Percentiles rank a stretch among this genome's conserved stretches.
phyloP scores from a whole-genome alignment of 345 rosid genomes.

The Eutrema heterophyllum region DNA sequence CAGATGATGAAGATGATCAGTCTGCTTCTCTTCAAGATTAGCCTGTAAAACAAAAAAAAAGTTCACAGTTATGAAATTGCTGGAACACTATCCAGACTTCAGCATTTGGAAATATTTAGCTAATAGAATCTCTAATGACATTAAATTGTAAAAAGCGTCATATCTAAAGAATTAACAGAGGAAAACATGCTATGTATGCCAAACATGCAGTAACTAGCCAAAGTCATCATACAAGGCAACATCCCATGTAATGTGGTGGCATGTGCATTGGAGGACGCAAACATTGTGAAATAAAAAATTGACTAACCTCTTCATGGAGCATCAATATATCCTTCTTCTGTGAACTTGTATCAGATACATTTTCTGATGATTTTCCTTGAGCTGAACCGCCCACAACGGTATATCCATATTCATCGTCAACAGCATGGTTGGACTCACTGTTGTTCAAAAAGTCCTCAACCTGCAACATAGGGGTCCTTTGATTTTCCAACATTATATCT shows the following conservation, averaged over 20 bases:
- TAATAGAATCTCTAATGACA: neutral
- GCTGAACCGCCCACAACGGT: conserved; percentile 26
- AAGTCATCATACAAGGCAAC: conserved; percentile 3
- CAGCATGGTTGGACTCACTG: conserved; percentile 28
- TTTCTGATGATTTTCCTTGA: conserved; percentile 19
- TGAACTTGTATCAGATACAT: conserved; percentile 7
- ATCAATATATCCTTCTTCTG: conserved; percentile 35
- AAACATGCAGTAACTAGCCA: neutral
- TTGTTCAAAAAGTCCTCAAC: conserved; percentile 33
- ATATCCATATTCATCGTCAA: conserved; percentile 35
- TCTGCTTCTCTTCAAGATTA: conserved; percentile 39
- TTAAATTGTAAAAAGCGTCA: neutral
- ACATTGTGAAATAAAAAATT: neutral
- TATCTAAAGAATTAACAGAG: neutral
- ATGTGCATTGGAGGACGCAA: neutral
- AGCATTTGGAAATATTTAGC: neutral
- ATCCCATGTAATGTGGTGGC: neutral
- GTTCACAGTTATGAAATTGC: conserved; percentile 6
- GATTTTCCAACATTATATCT: conserved; percentile 35
- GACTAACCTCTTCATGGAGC: conserved; percentile 48
- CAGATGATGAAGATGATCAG: conserved; percentile 33
- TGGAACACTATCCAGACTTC: neutral
- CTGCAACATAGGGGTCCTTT: conserved; percentile 36
- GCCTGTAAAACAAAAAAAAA: conserved; percentile 36
- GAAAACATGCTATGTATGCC: neutral